Evolutionary conservation across 768 basidiomycete genomes (phyloP).

Genomic region (Macrocybe gigantea): DNA sequence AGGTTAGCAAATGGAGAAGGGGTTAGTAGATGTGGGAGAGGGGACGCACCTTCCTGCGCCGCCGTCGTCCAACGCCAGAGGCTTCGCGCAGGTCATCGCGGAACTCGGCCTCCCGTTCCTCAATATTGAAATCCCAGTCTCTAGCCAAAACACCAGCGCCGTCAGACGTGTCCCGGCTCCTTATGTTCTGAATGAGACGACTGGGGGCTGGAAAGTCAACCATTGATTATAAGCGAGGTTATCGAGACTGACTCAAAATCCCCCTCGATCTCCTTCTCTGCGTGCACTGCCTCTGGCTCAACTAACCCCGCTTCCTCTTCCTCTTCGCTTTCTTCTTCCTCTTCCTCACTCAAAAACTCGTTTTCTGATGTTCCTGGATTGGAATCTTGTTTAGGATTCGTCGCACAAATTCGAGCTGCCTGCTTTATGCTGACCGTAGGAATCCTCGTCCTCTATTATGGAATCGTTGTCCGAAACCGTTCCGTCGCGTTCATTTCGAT

Average conservation of each 20-base stretch:
- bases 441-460: no score
- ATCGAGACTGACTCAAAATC: slow-evolving; percentile 46
- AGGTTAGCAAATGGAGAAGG: background rate
- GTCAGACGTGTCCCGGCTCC: slow-evolving; percentile 41
- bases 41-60: slow-evolving; percentile 36
- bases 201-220: slow-evolving; percentile 25
- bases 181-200: slow-evolving; percentile 64
- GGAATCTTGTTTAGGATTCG: no score
- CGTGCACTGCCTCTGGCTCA: slow-evolving; percentile 20
- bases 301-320: slow-evolving; percentile 12
- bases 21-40: background rate
- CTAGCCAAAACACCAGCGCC: slow-evolving; percentile 40
- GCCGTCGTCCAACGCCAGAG: slow-evolving; percentile 61
- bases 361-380: no score
- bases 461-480: no score
- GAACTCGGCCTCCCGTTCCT: slow-evolving; percentile 64
- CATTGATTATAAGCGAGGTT: background rate
- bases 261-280: slow-evolving; percentile 47
- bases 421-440: no score
- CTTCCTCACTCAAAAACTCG: background rate
- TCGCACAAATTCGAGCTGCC: no score
- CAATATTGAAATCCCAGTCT: slow-evolving; percentile 71
- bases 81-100: slow-evolving; percentile 69
- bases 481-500: no score
- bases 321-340: slow-evolving; percentile 10